These are phyloP conservation scores for Neurospora hispaniola DNA, from an alignment of 495 filamentous ascomycete genomes.

Conservation along the genomic window DNA sequence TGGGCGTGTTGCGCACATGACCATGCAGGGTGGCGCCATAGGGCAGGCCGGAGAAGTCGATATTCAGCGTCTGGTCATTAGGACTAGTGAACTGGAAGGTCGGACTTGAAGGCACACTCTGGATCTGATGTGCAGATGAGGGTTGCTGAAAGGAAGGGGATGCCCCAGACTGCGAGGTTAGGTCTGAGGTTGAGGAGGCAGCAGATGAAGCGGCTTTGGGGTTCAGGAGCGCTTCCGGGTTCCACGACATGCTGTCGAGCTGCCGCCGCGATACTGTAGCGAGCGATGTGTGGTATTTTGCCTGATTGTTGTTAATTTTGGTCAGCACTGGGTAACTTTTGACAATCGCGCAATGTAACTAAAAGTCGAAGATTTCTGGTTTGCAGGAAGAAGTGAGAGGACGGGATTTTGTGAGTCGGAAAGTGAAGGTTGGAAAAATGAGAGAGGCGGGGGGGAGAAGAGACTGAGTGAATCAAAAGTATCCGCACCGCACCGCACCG, in stretches of 20 bases:
- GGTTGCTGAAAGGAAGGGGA: constrained; percentile 1
- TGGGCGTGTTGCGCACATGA: constrained; percentile 3
- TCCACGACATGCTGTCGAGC: constrained; percentile 17
- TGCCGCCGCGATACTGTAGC: constrained; percentile 1
- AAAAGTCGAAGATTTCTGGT: background rate
- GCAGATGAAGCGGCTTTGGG: constrained; percentile 10
- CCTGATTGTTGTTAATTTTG: background rate
- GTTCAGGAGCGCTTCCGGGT: constrained; percentile 17
- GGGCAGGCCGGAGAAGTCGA: constrained; percentile 12
- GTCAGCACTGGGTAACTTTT: background rate
- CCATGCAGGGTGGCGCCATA: background rate
- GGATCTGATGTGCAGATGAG: constrained; percentile 1
- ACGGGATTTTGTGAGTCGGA: no score
- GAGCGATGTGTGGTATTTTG: background rate
- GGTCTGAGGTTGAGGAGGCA: background rate
- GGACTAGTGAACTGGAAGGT: constrained; percentile 37
- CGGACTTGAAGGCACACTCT: constrained; percentile 3
- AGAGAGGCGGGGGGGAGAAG: constrained; percentile 1
- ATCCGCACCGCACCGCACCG: background rate
- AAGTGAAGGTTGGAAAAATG: background rate
- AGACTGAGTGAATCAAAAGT: background rate
- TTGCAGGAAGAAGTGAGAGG: background rate
- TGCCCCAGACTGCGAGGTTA: constrained; percentile 9
- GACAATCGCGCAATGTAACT: background rate
- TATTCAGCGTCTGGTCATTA: constrained; percentile 6